Conservation (phyloP, 176 grass and related monocot genomes). For the Tuctoria greenei region DNA sequence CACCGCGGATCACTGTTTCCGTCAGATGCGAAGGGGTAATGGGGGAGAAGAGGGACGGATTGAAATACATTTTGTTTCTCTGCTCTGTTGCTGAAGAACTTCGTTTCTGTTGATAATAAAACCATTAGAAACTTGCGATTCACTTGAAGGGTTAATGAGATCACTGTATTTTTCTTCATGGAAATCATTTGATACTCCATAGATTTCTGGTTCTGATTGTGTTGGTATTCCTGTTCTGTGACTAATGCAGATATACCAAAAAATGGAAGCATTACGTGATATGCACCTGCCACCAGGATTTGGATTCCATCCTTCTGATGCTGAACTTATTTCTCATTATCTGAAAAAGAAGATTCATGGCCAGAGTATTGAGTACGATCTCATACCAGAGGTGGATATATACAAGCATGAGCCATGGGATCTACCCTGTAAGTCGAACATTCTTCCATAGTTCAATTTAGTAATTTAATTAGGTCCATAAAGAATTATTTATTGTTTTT, state of each 20-base stretch:
- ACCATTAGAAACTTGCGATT: neutral
- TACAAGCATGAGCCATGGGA: constrained; percentile 99
- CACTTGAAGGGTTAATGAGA: neutral
- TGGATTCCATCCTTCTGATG: constrained; percentile 87
- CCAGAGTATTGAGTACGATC: constrained; percentile 55
- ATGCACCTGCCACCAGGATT: constrained; percentile 67
- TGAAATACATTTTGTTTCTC: too few relatives aligned
- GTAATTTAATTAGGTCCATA: neutral
- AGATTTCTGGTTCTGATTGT: constrained; percentile 13
- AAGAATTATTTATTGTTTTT: neutral
- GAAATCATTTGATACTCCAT: neutral
- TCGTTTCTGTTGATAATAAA: too few relatives aligned
- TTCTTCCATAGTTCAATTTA: constrained; percentile 5
- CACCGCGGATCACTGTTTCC: neutral
- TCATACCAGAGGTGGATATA: constrained; percentile 86
- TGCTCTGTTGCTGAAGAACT: too few relatives aligned
- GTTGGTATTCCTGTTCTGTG: constrained; percentile 4
- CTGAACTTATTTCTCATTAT: constrained; percentile 78
- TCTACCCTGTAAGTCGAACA: constrained; percentile 63
- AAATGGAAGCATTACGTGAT: constrained; percentile 61
- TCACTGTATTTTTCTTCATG: neutral
- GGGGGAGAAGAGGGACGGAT: neutral
- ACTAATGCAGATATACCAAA: constrained; percentile 29
- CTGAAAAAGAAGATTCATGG: constrained; percentile 75
- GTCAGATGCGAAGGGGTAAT: neutral